Base-by-base conservation (phyloP, 2,329 filamentous ascomycete species). In the Cercospora beticola region DNA sequence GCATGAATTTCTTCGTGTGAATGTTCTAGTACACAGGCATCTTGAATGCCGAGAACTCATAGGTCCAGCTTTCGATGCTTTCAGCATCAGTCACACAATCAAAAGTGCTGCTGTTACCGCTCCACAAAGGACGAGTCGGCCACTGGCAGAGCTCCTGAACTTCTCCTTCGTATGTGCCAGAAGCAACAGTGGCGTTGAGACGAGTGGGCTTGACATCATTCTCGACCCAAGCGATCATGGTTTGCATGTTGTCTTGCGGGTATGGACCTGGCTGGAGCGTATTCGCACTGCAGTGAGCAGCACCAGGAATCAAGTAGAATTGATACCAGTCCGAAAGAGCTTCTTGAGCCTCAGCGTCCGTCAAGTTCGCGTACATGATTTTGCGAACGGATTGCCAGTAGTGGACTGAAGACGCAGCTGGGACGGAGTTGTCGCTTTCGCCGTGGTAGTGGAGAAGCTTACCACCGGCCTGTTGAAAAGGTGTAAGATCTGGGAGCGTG, bases 371-470 rank as follows among this genome's bases (percentile, higher is more conserved):
- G 76, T 86, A 86, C 84, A 87, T 86, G 76, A 83, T 79, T 2
- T 72, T 74, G 57, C 83, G 82, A 46, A 88, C 86, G 2, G 84
- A 83, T 66, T 88, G 81, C 77, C 82, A 84, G 79, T 87, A 89
- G 74, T 83, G 84, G 0, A 86, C 82, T 0, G 85, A 87, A 0
- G 85, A 86, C 5, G 80, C 85, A 1, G 86, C 74, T 1, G 86
- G 86, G 68, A 89, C 78, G 5, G 81, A 83, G 8, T 80, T 76
- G 74, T 88, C 87, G 1, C 82, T 83, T 75, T 88, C 85, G 62
- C 86, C 86, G 76, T 88, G 86, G 79, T 83, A 87, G 75, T 87
- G 85, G 10, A 88, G 77, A 2, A 88, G 76, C 76, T 88, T 88
- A 57, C 85, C 86, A 28, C 86, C 86, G 0, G 79, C 73, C 3